Evolutionary conservation across 2,329 filamentous ascomycete species (phyloP).

Genomic region (Camptophora hylomeconis): DNA sequence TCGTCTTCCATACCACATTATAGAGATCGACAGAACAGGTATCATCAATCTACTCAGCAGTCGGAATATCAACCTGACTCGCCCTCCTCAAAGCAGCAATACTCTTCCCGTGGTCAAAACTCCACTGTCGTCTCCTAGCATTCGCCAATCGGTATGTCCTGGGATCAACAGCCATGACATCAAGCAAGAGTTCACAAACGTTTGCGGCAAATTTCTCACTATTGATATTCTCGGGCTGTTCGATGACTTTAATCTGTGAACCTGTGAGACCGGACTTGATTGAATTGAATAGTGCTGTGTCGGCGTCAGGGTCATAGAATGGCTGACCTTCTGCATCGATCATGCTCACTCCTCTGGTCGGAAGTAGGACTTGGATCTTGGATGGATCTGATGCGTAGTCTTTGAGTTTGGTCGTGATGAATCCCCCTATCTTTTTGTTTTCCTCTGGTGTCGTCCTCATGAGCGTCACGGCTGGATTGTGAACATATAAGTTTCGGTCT

Average conservation of each 20-base stretch:
- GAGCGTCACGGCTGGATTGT: slow-evolving; percentile 54
- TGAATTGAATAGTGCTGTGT: slow-evolving; percentile 33
- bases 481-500: slow-evolving; percentile 43
- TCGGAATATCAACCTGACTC: slow-evolving; percentile 14
- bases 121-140: slow-evolving; percentile 14
- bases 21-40: too few relatives aligned
- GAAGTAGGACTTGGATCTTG: slow-evolving; percentile 45
- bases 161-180: slow-evolving; percentile 16
- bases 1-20: too few relatives aligned
- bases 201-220: slow-evolving; percentile 35
- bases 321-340: slow-evolving; percentile 41
- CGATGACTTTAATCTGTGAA: slow-evolving; percentile 36
- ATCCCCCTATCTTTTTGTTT: slow-evolving; percentile 39
- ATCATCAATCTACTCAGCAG: slow-evolving; percentile 6
- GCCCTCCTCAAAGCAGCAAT: slow-evolving; percentile 11
- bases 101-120: slow-evolving; percentile 15
- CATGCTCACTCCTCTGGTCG: slow-evolving; percentile 47
- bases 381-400: slow-evolving; percentile 25
- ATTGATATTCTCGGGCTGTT: slow-evolving; percentile 42
- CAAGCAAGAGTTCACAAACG: slow-evolving; percentile 13
- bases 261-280: slow-evolving; percentile 37
- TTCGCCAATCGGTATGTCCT: slow-evolving; percentile 14
- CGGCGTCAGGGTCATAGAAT: slow-evolving; percentile 40
- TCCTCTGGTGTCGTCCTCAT: slow-evolving; percentile 52
- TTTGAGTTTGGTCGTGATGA: slow-evolving; percentile 42